Percentiles rank a stretch among this genome's conserved stretches.
phyloP scores from a whole-genome alignment of 495 filamentous ascomycete species.

The Jackrogersella multiformis region DNA sequence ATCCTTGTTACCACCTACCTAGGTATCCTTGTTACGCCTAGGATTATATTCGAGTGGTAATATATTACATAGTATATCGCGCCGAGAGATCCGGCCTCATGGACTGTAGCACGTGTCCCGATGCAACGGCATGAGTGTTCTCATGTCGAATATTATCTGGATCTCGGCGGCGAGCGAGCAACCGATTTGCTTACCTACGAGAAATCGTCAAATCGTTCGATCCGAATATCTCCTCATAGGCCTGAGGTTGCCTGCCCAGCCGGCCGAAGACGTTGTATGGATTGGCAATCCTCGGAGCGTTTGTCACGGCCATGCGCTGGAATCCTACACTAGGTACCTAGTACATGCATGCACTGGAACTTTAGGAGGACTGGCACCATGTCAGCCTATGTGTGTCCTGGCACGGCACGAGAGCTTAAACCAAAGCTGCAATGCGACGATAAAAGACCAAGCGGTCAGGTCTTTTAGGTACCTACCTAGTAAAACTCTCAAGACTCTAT shows the following conservation, averaged over 20 bases:
- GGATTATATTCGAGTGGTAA: conserved; percentile 10
- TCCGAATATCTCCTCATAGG: conserved; percentile 2
- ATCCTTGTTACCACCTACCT: neutral
- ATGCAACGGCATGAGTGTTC: conserved; percentile 1
- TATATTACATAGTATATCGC: neutral
- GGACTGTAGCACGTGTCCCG: conserved; percentile 31
- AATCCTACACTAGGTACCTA: too few species aligned
- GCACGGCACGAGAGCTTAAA: conserved; percentile 35
- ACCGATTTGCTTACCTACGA: conserved; percentile 17
- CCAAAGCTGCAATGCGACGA: conserved; percentile 37
- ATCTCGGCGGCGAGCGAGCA: conserved; percentile 31
- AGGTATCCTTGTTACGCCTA: neutral
- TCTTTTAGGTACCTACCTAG: too few species aligned
- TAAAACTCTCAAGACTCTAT: neutral
- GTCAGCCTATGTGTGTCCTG: conserved; percentile 21
- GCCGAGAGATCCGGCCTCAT: conserved; percentile 32
- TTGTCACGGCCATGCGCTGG: conserved; percentile 29
- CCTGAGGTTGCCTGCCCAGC: neutral
- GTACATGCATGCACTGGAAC: conserved; percentile 28
- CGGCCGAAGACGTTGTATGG: conserved; percentile 14
- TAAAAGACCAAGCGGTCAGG: conserved; percentile 28
- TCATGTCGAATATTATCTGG: conserved; percentile 4
- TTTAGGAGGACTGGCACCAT: conserved; percentile 14
- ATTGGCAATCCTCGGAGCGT: conserved; percentile 21
- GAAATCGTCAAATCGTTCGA: conserved; percentile 28